A percentile compares a stretch with the other conserved stretches of the same genome.
Evolutionary conservation across 2,329 filamentous ascomycete species (phyloP).

Genomic region (Trichoderma sp.): DNA sequence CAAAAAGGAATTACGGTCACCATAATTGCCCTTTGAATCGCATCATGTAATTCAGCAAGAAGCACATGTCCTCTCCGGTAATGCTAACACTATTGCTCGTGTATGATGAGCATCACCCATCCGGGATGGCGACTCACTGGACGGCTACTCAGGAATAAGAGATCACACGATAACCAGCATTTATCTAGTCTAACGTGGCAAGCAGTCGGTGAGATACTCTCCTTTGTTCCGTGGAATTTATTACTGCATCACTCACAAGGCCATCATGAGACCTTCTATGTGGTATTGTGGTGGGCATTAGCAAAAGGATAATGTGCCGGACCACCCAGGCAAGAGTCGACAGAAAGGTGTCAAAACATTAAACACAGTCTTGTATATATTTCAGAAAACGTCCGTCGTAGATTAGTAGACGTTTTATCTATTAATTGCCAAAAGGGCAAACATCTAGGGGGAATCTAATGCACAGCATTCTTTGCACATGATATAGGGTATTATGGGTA

Average conservation of each 20-base stretch:
- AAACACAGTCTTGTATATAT: not conserved
- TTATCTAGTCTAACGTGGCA: not conserved
- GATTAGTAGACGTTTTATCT: not conserved
- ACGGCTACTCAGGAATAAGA: not conserved
- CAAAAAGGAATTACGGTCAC: not conserved
- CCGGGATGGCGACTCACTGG: not conserved
- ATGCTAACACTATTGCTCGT: not conserved
- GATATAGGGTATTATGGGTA: constrained; percentile 4
- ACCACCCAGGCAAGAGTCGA: not conserved
- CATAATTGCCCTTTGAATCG: not conserved
- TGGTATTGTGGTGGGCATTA: not conserved
- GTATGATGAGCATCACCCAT: not conserved
- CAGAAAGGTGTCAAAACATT: not conserved
- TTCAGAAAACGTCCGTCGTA: not conserved
- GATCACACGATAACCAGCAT: not conserved
- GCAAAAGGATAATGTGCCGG: not conserved
- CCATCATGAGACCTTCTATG: not conserved
- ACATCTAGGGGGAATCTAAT: constrained; percentile 5
- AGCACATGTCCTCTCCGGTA: not conserved
- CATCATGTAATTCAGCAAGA: not conserved
- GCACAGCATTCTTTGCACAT: not conserved
- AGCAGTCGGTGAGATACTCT: not conserved
- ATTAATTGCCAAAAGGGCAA: not conserved
- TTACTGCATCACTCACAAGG: no score
- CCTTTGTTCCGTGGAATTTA: no score